phyloP scores from a whole-genome alignment of 2,329 filamentous ascomycete species.

The Neonectria hederae region DNA sequence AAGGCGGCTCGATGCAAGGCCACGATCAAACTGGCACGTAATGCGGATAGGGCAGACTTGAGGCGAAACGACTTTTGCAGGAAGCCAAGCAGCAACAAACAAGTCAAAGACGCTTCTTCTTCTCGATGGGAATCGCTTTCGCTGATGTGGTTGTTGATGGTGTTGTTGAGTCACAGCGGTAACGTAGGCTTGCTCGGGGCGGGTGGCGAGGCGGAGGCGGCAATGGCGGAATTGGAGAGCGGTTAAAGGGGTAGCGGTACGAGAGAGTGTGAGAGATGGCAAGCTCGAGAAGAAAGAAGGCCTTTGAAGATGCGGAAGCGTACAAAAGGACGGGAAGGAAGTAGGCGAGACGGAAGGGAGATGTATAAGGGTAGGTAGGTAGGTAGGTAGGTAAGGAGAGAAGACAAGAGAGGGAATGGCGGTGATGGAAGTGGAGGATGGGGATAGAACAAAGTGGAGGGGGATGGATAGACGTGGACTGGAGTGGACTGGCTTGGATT shows the following conservation, averaged over 20 bases:
- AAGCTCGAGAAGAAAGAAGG: conserved; percentile 51
- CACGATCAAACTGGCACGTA: conserved; percentile 9
- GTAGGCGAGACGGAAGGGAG: conserved; percentile 44
- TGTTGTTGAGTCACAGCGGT: conserved; percentile 36
- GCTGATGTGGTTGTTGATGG: conserved; percentile 33
- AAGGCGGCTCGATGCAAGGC: conserved; percentile 6
- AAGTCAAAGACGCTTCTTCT: conserved; percentile 47
- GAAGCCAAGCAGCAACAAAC: conserved; percentile 31
- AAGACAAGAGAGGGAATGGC: conserved; percentile 47
- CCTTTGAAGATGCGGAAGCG: conserved; percentile 46
- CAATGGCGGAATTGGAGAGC: conserved; percentile 30
- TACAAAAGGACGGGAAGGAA: conserved; percentile 45
- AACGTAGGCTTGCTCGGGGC: conserved; percentile 38
- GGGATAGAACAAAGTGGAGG: conserved; percentile 49
- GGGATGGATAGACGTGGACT: conserved; percentile 48
- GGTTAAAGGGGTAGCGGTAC: conserved; percentile 22
- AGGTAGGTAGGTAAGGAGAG: conserved; percentile 33
- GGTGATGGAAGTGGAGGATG: conserved; percentile 44
- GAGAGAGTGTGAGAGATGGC: conserved; percentile 36
- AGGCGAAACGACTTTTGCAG: conserved; percentile 26
- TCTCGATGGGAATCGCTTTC: conserved; percentile 40
- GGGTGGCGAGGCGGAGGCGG: conserved; percentile 41
- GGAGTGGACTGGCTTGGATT: conserved; percentile 40
- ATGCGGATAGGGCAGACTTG: conserved; percentile 27
- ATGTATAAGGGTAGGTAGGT: conserved; percentile 43